phyloP scores from a whole-genome alignment of 371 early-diverging fungal species.

The Actinomucor elegans region DNA sequence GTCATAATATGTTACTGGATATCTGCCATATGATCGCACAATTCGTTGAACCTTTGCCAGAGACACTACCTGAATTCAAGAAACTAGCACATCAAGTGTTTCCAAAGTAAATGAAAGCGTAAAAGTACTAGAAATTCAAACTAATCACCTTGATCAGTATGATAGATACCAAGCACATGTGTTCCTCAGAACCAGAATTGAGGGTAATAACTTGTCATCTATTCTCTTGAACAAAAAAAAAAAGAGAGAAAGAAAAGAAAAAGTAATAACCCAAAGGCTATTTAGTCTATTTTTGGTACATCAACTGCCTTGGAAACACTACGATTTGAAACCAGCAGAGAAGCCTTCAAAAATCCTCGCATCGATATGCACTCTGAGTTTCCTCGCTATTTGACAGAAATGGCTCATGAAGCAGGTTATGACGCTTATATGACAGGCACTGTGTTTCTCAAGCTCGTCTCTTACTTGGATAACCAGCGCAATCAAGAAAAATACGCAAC shows the following conservation, averaged over 20 bases:
- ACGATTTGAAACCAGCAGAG: constrained; percentile 39
- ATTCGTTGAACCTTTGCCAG: constrained; percentile 73
- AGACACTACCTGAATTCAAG: constrained; percentile 64
- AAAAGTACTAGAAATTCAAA: no score
- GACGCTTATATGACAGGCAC: constrained; percentile 87
- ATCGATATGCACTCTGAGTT: constrained; percentile 48
- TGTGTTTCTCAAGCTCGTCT: constrained; percentile 33
- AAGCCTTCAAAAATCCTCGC: constrained; percentile 49
- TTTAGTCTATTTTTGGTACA: constrained; percentile 29
- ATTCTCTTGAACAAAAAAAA: no score
- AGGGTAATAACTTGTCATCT: no score
- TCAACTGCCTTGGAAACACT: constrained; percentile 37
- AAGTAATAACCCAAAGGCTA: not conserved
- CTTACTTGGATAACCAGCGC: constrained; percentile 20
- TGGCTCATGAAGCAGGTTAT: constrained; percentile 89
- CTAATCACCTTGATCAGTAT: no score
- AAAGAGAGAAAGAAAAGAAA: no score
- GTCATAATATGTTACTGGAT: constrained; percentile 87
- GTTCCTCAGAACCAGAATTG: constrained; percentile 54
- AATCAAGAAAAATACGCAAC: constrained; percentile 16
- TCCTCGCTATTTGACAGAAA: constrained; percentile 42
- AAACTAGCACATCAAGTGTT: constrained; percentile 45
- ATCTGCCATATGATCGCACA: constrained; percentile 71
- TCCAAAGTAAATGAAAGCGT: constrained; percentile 58
- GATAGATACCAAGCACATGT: constrained; percentile 81